Evolutionary conservation across 768 basidiomycete species (phyloP).

Genomic region (Paxillus rubicundulus): DNA sequence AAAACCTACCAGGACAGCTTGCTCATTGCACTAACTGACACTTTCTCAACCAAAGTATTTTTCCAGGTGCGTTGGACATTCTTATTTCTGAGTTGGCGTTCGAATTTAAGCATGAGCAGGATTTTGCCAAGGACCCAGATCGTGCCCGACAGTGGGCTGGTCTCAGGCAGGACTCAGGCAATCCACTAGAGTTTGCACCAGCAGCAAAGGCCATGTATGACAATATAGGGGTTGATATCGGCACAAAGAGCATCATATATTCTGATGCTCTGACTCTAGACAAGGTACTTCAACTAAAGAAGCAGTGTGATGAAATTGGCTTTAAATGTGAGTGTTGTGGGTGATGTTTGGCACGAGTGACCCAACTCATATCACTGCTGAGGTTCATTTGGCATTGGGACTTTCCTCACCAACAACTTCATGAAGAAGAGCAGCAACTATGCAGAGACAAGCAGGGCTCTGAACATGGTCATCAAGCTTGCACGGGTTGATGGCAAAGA

Average conservation of each 20-base stretch:
- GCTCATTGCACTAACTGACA: slow-evolving; percentile 88
- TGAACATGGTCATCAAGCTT: slow-evolving; percentile 97
- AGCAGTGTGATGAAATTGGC: slow-evolving; percentile 71
- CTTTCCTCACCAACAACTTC: slow-evolving; percentile 91
- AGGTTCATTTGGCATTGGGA: slow-evolving; percentile 95
- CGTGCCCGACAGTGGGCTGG: slow-evolving; percentile 74
- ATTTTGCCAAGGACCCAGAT: slow-evolving; percentile 52
- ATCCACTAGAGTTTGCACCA: slow-evolving; percentile 79
- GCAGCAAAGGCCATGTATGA: slow-evolving; percentile 72
- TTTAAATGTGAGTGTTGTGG: slow-evolving; percentile 48
- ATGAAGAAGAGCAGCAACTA: slow-evolving; percentile 39
- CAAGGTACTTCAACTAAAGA: slow-evolving; percentile 64
- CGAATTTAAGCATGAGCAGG: slow-evolving; percentile 36
- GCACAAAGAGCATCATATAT: slow-evolving; percentile 71
- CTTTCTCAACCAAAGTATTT: slow-evolving; percentile 86
- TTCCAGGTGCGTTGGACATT: slow-evolving; percentile 55
- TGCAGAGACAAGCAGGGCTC: slow-evolving; percentile 66
- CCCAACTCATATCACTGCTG: not conserved
- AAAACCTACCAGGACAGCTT: slow-evolving; percentile 55
- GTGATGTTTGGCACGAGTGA: too few relatives aligned
- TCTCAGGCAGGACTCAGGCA: slow-evolving; percentile 91
- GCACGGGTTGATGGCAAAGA: slow-evolving; percentile 66
- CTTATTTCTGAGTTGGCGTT: not conserved
- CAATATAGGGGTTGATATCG: slow-evolving; percentile 62
- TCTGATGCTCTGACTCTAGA: slow-evolving; percentile 79